These are phyloP conservation scores for Volvariella surrecta DNA, from an alignment of 1,284 basidiomycete genomes.

Conservation along the genomic window DNA sequence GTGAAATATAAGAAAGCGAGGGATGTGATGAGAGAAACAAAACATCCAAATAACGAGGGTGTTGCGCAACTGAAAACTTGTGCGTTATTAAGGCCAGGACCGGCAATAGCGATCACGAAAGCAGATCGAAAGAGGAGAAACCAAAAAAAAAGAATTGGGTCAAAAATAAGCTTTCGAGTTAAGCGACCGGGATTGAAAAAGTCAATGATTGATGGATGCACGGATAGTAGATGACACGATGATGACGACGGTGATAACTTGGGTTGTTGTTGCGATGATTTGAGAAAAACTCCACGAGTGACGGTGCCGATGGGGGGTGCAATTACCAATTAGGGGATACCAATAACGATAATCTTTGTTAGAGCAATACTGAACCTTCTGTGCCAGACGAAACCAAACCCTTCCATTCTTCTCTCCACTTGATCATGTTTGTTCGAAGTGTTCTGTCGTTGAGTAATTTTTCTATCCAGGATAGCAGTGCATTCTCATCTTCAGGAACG, in stretches of 20 bases:
- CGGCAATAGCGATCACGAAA: too few species aligned
- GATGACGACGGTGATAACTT: neutral
- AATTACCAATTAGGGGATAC: constrained; percentile 6
- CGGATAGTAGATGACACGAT: neutral
- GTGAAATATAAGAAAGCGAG: too few species aligned
- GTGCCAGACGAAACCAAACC: constrained; percentile 57
- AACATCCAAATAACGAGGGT: too few species aligned
- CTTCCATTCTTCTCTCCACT: constrained; percentile 70
- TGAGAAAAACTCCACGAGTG: neutral
- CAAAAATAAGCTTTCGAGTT: neutral
- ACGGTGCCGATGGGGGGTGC: too few species aligned
- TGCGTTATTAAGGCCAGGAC: too few species aligned
- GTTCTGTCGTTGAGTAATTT: constrained; percentile 65
- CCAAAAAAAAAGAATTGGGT: neutral
- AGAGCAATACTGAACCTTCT: constrained; percentile 59
- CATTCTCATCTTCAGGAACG: constrained; percentile 82
- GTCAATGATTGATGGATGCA: neutral
- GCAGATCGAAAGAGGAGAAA: neutral
- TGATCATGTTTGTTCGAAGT: constrained; percentile 56
- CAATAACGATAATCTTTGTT: constrained; percentile 11
- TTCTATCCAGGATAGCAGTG: constrained; percentile 73
- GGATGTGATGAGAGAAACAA: too few species aligned
- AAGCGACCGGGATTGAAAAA: neutral
- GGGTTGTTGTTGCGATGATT: neutral
- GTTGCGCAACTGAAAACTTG: too few species aligned